Conservation (phyloP, 176 grass and related monocot species). For the Dendrocalamus sinicus region DNA sequence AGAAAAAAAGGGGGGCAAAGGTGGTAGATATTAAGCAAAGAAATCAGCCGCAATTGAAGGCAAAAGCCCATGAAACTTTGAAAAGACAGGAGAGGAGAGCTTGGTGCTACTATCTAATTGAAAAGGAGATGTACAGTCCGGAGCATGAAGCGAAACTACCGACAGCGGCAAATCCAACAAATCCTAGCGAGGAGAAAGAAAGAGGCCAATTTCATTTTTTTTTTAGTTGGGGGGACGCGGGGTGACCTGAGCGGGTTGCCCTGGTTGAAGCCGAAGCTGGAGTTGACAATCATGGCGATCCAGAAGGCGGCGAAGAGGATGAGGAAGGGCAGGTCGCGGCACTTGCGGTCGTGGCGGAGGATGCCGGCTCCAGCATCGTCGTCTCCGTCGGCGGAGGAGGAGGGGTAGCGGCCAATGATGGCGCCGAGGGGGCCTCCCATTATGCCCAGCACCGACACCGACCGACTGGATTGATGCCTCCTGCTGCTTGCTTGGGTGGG, state of each 20-base stretch:
- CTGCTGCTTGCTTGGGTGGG: too few species aligned
- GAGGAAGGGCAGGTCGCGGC: conserved; percentile 85
- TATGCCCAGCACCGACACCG: neutral
- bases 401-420: conserved; percentile 75
- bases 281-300: conserved; percentile 91
- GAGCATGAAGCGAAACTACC: conserved; percentile 8
- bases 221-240: neutral
- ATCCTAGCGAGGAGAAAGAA: neutral
- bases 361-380: conserved; percentile 46
- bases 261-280: conserved; percentile 98
- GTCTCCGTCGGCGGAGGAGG: conserved; percentile 43
- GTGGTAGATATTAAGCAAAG: neutral
- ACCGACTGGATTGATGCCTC: too few species aligned
- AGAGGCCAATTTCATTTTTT: too few species aligned
- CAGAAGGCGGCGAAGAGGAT: conserved; percentile 80
- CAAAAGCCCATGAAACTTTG: neutral
- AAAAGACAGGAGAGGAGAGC: neutral
- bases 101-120: neutral
- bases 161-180: neutral
- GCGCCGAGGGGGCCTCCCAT: conserved; percentile 79
- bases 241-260: conserved; percentile 78
- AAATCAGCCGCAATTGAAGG: neutral
- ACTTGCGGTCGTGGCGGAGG: conserved; percentile 86
- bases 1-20: neutral
- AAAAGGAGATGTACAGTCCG: neutral